These are phyloP conservation scores for Epichloe aotearoae DNA, from an alignment of 2,329 filamentous ascomycete genomes.

Conservation along the genomic window DNA sequence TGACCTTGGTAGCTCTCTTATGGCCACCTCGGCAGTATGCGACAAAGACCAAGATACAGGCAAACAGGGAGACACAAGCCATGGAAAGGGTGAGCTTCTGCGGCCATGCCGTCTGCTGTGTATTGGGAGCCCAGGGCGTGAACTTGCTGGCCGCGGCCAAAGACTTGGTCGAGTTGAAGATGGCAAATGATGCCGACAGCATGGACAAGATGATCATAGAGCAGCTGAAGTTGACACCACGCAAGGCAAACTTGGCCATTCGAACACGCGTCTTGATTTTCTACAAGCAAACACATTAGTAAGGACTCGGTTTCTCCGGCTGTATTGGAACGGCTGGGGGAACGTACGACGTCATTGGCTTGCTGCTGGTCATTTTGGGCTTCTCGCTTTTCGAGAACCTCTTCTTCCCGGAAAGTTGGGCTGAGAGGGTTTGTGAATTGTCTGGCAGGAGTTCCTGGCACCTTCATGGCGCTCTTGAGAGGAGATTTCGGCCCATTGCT, in stretches of 20 bases:
- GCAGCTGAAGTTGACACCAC: slow-evolving; percentile 93
- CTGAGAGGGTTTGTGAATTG: slow-evolving; percentile 67
- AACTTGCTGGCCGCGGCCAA: slow-evolving; percentile 67
- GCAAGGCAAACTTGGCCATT: slow-evolving; percentile 88
- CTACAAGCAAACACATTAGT: slow-evolving; percentile 32
- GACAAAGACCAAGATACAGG: slow-evolving; percentile 68
- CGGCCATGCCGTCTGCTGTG: slow-evolving; percentile 60
- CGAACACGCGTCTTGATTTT: slow-evolving; percentile 87
- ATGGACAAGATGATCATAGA: slow-evolving; percentile 88
- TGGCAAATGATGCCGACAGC: slow-evolving; percentile 73
- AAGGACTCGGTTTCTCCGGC: background rate
- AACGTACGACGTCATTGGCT: slow-evolving; percentile 70
- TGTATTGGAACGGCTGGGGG: slow-evolving; percentile 2
- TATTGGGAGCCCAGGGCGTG: slow-evolving; percentile 70
- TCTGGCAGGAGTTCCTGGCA: slow-evolving; percentile 67
- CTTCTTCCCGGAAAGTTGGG: slow-evolving; percentile 83
- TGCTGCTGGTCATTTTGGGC: slow-evolving; percentile 73
- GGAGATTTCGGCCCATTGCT: slow-evolving; percentile 60
- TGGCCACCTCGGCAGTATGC: slow-evolving; percentile 86
- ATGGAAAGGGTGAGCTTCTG: slow-evolving; percentile 73
- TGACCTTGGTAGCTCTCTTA: slow-evolving; percentile 76
- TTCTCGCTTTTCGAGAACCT: slow-evolving; percentile 75
- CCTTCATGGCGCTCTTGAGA: slow-evolving; percentile 81
- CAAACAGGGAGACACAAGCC: slow-evolving; percentile 64
- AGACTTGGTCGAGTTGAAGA: slow-evolving; percentile 77